These are phyloP conservation scores for Phialophora chinensis DNA, from an alignment of 2,329 filamentous ascomycete genomes.

Conservation along the genomic window DNA sequence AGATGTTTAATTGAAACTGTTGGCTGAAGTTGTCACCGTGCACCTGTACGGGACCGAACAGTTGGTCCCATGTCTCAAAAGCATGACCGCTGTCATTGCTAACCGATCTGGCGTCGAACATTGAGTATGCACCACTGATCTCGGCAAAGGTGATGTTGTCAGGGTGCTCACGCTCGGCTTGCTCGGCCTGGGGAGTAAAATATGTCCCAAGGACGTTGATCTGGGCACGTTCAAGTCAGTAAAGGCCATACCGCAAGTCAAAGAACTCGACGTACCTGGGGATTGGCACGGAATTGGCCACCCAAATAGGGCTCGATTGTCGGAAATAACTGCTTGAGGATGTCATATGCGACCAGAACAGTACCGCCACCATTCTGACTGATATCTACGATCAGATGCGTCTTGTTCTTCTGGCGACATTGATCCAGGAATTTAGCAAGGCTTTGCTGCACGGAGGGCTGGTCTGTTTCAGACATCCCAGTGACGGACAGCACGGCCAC, in stretches of 20 bases:
- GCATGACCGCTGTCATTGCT: conserved; percentile 10
- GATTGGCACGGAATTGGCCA: conserved; percentile 34
- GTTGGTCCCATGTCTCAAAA: conserved; percentile 7
- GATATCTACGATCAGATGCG: conserved; percentile 68
- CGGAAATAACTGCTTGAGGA: conserved; percentile 63
- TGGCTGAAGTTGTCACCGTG: conserved; percentile 15
- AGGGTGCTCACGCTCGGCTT: conserved; percentile 1
- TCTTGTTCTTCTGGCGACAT: conserved; percentile 53
- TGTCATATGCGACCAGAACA: conserved; percentile 53
- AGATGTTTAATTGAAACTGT: neutral
- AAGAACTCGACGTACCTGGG: conserved; percentile 7
- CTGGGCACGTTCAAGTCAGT: neutral
- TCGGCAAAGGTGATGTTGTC: neutral
- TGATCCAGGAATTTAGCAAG: conserved; percentile 55
- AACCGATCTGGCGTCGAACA: neutral
- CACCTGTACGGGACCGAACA: conserved; percentile 14
- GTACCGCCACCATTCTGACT: conserved; percentile 65
- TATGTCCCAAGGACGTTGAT: conserved; percentile 6
- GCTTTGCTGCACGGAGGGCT: conserved; percentile 33
- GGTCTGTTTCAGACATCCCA: conserved; percentile 44
- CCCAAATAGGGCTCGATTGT: conserved; percentile 42
- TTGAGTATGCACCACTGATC: neutral
- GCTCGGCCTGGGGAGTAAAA: neutral
- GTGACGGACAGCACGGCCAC: conserved; percentile 54
- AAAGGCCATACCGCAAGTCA: neutral